Conservation (phyloP, 768 basidiomycete species). For the Naganishia randhawae region DNA sequence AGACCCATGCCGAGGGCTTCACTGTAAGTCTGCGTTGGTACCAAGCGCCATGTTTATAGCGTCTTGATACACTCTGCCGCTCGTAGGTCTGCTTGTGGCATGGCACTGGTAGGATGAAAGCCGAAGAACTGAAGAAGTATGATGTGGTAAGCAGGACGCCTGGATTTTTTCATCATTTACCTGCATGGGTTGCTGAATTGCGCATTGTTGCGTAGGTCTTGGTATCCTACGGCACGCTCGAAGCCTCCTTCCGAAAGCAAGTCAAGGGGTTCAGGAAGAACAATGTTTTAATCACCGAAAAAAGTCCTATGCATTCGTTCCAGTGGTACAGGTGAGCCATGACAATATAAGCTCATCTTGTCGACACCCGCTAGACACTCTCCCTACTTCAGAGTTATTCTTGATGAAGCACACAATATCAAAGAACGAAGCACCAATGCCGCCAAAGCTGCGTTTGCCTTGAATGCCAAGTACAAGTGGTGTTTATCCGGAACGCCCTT, state of each 20-base stretch:
- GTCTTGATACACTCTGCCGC: not conserved
- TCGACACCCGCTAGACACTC: not conserved
- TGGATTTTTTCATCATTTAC: not conserved
- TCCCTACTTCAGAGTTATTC: slow-evolving; percentile 50
- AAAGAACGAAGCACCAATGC: slow-evolving; percentile 93
- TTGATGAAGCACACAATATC: slow-evolving; percentile 97
- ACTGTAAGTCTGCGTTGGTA: slow-evolving; percentile 53
- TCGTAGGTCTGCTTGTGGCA: slow-evolving; percentile 79
- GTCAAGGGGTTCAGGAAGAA: slow-evolving; percentile 86
- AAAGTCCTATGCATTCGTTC: slow-evolving; percentile 76
- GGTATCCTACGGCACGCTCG: slow-evolving; percentile 74
- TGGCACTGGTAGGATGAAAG: slow-evolving; percentile 67
- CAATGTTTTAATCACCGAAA: slow-evolving; percentile 77
- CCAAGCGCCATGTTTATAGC: not conserved
- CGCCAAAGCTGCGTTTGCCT: slow-evolving; percentile 91
- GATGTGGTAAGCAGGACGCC: slow-evolving; percentile 63
- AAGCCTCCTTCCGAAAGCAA: slow-evolving; percentile 89
- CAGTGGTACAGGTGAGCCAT: slow-evolving; percentile 65
- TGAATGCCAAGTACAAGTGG: slow-evolving; percentile 78
- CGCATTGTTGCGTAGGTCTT: slow-evolving; percentile 36
- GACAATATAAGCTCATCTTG: not conserved
- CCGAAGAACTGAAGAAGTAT: slow-evolving; percentile 71
- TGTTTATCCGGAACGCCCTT: slow-evolving; percentile 94
- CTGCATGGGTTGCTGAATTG: slow-evolving; percentile 21
- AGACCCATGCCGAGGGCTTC: slow-evolving; percentile 73